Evolutionary conservation across 2,329 filamentous ascomycete species (phyloP).

Genomic region (Stachybotrys elegans): DNA sequence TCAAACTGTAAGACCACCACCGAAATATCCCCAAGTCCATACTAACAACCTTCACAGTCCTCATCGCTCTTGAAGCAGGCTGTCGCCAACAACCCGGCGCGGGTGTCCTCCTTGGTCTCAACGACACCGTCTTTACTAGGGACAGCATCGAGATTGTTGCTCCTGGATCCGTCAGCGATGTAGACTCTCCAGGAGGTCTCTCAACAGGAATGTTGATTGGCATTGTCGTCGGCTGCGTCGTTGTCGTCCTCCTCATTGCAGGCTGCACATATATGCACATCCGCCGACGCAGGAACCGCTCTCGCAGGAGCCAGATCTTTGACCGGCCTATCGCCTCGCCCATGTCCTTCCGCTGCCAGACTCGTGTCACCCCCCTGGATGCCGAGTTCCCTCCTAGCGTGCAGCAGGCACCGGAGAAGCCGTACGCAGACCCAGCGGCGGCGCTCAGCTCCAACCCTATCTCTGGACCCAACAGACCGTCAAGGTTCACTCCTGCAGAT

Average conservation of each 20-base stretch:
- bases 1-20: conserved; percentile 41
- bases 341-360: conserved; percentile 48
- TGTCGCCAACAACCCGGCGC: conserved; percentile 41
- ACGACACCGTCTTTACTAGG: conserved; percentile 39
- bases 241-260: conserved; percentile 29
- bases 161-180: conserved; percentile 17
- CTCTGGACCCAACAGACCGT: conserved; percentile 4
- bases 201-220: conserved; percentile 37
- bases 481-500: conserved; percentile 5
- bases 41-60: conserved; percentile 27
- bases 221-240: conserved; percentile 34
- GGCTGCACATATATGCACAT: conserved; percentile 38
- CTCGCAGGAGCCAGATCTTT: conserved; percentile 6
- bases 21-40: neutral
- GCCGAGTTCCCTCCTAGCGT: conserved; percentile 12
- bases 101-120: conserved; percentile 32
- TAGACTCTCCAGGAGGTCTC: conserved; percentile 14
- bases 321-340: conserved; percentile 26
- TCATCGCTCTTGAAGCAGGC: conserved; percentile 46
- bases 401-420: conserved; percentile 13
- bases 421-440: conserved; percentile 8
- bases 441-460: conserved; percentile 11
- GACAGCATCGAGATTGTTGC: conserved; percentile 25
- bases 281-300: conserved; percentile 37
- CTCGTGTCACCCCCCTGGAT: conserved; percentile 22